phyloP scores from a whole-genome alignment of 768 basidiomycete species.

The Scleroderma citrinum region DNA sequence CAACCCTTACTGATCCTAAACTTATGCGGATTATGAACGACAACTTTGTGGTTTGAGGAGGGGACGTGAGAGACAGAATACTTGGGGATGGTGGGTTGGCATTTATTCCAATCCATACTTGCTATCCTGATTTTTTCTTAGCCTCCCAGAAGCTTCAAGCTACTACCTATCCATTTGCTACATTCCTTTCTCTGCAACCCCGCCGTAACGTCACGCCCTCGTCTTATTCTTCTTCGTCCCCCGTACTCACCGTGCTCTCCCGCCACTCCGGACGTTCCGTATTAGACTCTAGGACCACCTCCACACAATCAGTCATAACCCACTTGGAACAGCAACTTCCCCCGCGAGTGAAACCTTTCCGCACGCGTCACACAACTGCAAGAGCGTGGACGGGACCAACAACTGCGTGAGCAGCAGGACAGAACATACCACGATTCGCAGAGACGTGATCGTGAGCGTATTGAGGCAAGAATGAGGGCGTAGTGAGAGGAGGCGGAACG shows the following conservation, averaged over 20 bases:
- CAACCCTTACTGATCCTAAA: slow-evolving; percentile 67
- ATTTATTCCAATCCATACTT: not conserved
- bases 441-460: slow-evolving; percentile 60
- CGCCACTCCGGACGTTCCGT: slow-evolving; percentile 69
- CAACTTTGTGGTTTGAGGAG: slow-evolving; percentile 84
- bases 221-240: slow-evolving; percentile 32
- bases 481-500: slow-evolving; percentile 33
- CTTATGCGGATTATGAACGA: slow-evolving; percentile 66
- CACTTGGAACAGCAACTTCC: slow-evolving; percentile 70
- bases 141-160: slow-evolving; percentile 73
- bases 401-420: slow-evolving; percentile 76
- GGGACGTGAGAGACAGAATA: slow-evolving; percentile 79
- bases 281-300: slow-evolving; percentile 50
- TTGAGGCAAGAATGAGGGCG: slow-evolving; percentile 49
- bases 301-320: slow-evolving; percentile 54
- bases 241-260: slow-evolving; percentile 75
- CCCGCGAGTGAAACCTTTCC: slow-evolving; percentile 75
- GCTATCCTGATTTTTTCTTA: slow-evolving; percentile 9
- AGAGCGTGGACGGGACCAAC: slow-evolving; percentile 46
- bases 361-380: slow-evolving; percentile 57
- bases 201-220: slow-evolving; percentile 39
- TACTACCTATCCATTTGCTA: slow-evolving; percentile 90
- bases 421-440: slow-evolving; percentile 66
- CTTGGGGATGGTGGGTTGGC: slow-evolving; percentile 60
- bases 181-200: slow-evolving; percentile 85